Evolutionary conservation across 306 rosid genomes (phyloP).

Genomic region (Pyrus betulifolia): DNA sequence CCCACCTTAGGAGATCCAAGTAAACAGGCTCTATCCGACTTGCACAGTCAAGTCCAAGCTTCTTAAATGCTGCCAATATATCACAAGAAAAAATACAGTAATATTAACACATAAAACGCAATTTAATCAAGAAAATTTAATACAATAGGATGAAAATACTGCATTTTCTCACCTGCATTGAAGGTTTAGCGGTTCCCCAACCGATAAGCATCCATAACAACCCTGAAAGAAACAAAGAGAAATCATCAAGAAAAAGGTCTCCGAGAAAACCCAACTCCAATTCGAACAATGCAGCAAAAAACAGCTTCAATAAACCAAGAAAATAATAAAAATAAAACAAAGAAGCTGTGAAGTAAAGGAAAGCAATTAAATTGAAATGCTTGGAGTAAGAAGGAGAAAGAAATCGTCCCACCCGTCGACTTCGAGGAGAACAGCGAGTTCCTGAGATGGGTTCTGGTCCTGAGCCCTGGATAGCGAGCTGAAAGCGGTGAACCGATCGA

Average conservation of each 20-base stretch:
- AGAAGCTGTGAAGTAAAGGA: background rate
- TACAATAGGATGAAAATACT: background rate
- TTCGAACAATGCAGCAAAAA: background rate
- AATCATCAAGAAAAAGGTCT: background rate
- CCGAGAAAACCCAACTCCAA: background rate
- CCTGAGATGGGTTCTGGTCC: conserved; percentile 24
- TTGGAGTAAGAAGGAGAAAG: background rate
- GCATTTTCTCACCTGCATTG: conserved; percentile 57
- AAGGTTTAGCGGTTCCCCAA: conserved; percentile 67
- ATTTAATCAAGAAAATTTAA: background rate
- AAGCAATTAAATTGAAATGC: background rate
- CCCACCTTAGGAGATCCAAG: conserved; percentile 24
- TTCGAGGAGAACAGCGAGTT: conserved; percentile 80
- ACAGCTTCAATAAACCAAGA: background rate
- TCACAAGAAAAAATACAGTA: background rate
- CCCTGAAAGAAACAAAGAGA: conserved; percentile 41
- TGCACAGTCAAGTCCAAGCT: conserved; percentile 93
- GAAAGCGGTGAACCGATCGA: conserved; percentile 22
- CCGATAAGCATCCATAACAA: conserved; percentile 77
- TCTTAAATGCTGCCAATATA: conserved; percentile 55
- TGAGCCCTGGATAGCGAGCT: conserved; percentile 30
- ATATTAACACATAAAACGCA: background rate
- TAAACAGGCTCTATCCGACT: conserved; percentile 85
- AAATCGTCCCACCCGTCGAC: conserved; percentile 59
- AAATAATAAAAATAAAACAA: background rate